Conservation (phyloP, 2,329 filamentous ascomycete species). For the Alternaria incomplexa region DNA sequence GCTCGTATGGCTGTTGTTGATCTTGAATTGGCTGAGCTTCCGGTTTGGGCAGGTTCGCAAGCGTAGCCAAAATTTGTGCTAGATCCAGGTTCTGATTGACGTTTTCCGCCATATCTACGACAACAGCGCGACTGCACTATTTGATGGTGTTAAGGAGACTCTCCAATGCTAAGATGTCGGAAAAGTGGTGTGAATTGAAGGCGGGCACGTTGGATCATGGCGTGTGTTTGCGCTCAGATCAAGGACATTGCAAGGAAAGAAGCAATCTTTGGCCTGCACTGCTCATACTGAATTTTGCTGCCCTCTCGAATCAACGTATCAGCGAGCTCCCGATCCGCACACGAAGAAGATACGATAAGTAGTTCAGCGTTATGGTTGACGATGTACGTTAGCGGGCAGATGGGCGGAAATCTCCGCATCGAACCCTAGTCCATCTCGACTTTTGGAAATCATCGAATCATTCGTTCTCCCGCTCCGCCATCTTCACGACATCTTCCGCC, state of each 20-base stretch:
- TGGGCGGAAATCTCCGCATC: constrained; percentile 40
- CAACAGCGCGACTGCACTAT: background rate
- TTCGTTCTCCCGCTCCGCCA: constrained; percentile 33
- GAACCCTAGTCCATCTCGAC: constrained; percentile 32
- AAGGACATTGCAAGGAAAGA: constrained; percentile 11
- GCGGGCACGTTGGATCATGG: constrained; percentile 13
- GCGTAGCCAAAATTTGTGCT: constrained; percentile 43
- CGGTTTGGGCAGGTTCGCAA: constrained; percentile 37
- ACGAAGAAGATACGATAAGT: background rate
- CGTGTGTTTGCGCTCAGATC: constrained; percentile 11
- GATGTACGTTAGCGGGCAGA: constrained; percentile 14
- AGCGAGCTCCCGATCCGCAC: background rate
- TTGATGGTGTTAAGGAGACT: background rate
- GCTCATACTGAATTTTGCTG: background rate
- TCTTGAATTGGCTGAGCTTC: constrained; percentile 17
- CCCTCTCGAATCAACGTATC: background rate
- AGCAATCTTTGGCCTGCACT: background rate
- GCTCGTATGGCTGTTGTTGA: constrained; percentile 13
- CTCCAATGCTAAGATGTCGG: background rate
- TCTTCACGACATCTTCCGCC: constrained; percentile 17
- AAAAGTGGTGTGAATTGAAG: background rate
- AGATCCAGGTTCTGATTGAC: constrained; percentile 35
- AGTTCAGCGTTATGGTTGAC: constrained; percentile 1
- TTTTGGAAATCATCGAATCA: constrained; percentile 41
- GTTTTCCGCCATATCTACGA: constrained; percentile 40